Conservation (phyloP, 2,329 filamentous ascomycete species). For the Calonectria henricotiae region DNA sequence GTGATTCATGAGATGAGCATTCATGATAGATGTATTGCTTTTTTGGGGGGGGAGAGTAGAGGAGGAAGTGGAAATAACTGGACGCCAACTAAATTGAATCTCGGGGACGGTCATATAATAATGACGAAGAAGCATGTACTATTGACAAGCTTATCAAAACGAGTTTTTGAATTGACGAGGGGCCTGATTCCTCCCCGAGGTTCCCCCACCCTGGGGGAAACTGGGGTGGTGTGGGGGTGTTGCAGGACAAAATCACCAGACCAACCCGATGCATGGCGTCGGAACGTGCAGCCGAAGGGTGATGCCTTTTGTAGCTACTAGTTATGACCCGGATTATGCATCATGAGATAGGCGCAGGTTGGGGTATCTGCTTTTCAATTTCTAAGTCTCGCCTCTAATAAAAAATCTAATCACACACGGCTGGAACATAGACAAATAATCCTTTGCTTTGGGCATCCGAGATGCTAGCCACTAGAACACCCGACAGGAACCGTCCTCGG, state of each 20-base stretch:
- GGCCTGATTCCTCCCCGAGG: slow-evolving; percentile 1
- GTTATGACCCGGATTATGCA: background rate
- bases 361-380: slow-evolving; percentile 51
- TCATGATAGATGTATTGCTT: slow-evolving; percentile 40
- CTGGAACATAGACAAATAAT: slow-evolving; percentile 39
- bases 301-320: slow-evolving; percentile 16
- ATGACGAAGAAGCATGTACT: background rate
- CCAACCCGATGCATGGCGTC: slow-evolving; percentile 30
- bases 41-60: background rate
- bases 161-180: slow-evolving; percentile 15
- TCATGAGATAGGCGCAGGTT: slow-evolving; percentile 30
- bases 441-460: slow-evolving; percentile 27
- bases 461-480: slow-evolving; percentile 28
- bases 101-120: slow-evolving; percentile 7
- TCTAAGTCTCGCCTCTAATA: slow-evolving; percentile 45
- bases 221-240: slow-evolving; percentile 44
- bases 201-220: slow-evolving; percentile 31
- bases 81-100: background rate
- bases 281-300: slow-evolving; percentile 29
- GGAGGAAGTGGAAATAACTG: slow-evolving; percentile 20
- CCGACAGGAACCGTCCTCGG: slow-evolving; percentile 27
- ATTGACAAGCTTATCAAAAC: background rate
- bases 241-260: slow-evolving; percentile 40
- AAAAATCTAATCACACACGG: slow-evolving; percentile 43
- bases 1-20: slow-evolving; percentile 37